A percentile compares a stretch with the other conserved stretches of the same genome.
phyloP scores from a whole-genome alignment of 352 stramenopile species.

The Pythium sukuiense region DNA sequence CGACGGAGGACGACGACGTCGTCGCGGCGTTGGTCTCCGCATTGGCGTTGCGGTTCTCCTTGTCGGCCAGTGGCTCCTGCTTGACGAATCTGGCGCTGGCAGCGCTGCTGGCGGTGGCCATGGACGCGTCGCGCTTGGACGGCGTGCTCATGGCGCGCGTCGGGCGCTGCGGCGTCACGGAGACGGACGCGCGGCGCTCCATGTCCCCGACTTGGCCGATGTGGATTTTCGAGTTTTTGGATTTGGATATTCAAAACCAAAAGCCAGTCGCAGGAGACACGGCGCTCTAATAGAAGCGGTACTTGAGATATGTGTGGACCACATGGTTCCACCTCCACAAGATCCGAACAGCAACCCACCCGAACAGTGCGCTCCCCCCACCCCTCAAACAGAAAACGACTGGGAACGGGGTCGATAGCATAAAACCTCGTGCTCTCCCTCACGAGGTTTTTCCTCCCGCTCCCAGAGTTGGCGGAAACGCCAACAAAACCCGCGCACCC shows the following conservation, averaged over 20 bases:
- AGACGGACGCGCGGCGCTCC: not conserved
- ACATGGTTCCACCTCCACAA: constrained; percentile 4
- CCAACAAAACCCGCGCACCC: not conserved
- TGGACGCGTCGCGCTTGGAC: not conserved
- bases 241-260: constrained; percentile 53
- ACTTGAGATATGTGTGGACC: constrained; percentile 5
- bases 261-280: constrained; percentile 18
- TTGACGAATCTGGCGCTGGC: not conserved
- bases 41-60: constrained; percentile 22
- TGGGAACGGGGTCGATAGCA: not conserved
- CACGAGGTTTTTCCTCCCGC: not conserved
- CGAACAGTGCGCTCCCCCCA: not conserved
- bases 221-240: constrained; percentile 2
- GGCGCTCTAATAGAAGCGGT: constrained; percentile 12
- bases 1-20: not conserved
- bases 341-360: not conserved
- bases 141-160: constrained; percentile 4
- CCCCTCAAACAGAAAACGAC: not conserved
- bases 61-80: constrained; percentile 13
- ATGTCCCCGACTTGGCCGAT: not conserved
- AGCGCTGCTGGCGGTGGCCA: constrained; percentile 6
- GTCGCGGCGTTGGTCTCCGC: not conserved
- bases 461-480: not conserved
- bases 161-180: not conserved
- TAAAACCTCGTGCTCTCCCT: not conserved